These are phyloP conservation scores for Ustilago cynodontis DNA, from an alignment of 1,284 basidiomycete species.

Conservation along the genomic window DNA sequence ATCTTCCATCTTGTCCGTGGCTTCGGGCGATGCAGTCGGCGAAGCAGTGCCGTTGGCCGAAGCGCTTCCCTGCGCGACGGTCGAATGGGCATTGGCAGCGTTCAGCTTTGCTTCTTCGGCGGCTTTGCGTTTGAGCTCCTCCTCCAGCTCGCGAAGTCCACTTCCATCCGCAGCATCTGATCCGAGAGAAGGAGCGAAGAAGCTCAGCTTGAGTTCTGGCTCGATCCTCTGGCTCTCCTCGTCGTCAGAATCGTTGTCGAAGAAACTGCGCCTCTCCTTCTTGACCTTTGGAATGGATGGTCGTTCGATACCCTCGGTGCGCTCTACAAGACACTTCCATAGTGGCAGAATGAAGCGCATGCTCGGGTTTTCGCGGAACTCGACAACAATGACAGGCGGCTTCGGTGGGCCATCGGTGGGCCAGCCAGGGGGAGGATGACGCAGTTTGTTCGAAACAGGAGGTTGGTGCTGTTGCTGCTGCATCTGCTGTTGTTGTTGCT, in stretches of 20 bases:
- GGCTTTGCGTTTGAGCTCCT: constrained; percentile 45
- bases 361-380: constrained; percentile 67
- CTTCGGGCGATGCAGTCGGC: constrained; percentile 26
- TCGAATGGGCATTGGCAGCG: constrained; percentile 9
- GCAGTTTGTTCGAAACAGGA: constrained; percentile 36
- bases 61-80: constrained; percentile 8
- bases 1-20: constrained; percentile 20
- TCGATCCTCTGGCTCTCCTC: constrained; percentile 44
- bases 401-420: constrained; percentile 51
- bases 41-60: constrained; percentile 8
- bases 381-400: constrained; percentile 66
- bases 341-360: constrained; percentile 66
- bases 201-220: constrained; percentile 55
- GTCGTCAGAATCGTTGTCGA: constrained; percentile 54
- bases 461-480: constrained; percentile 27
- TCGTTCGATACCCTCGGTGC: constrained; percentile 52
- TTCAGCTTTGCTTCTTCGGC: constrained; percentile 40
- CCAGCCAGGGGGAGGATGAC: constrained; percentile 54
- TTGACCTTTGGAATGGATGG: constrained; percentile 46
- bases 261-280: constrained; percentile 51
- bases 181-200: constrained; percentile 60
- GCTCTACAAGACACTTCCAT: constrained; percentile 62
- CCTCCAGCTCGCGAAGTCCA: constrained; percentile 49
- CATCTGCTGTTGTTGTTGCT: constrained; percentile 22
- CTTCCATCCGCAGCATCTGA: constrained; percentile 61